Evolutionary conservation across 1,284 basidiomycete species (phyloP), one percentile per base, ranked within the genome.

Genomic region (Kalmanozyma brasiliensis): DNA sequence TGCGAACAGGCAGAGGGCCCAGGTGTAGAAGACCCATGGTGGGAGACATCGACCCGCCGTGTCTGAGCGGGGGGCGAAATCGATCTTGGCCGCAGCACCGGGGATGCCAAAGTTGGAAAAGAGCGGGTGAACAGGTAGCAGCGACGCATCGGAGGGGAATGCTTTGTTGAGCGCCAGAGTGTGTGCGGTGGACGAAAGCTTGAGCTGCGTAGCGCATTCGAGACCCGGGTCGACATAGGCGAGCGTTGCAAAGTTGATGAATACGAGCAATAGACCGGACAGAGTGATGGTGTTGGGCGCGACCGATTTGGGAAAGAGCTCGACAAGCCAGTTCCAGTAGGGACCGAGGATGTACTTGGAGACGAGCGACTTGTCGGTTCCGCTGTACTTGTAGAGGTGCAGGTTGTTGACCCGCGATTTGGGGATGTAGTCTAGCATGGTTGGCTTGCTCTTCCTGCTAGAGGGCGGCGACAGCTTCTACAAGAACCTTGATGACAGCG

Each of bases 261-360:
- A 84, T 57, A 98, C 91, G 60, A 97, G 89, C 32, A 84, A 85
- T 1, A 98, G 87, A 17, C 95, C 95, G 53, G 68, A 74, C 14
- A 80, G 65, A 87, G 84, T 84, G 68, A 84, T 83, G 16, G 81
- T 81, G 74, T 98, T 98, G 4, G 96, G 96, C 0, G 96, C 95
- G 19, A 98, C 85, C 43, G 84, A 89, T 47, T 86, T 85, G 0
- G 95, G 96, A 88, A 94, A 96, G 32, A 94, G 86, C 14, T 89
- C 91, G 46, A 98, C 92, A 68, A 98, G 89, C 90, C 91, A 91
- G 64, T 87, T 94, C 95, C 95, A 98, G 84, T 91, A 98, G 1
- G 92, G 93, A 49, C 89, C 89, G 56, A 98, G 86, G 32, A 97
- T 84, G 83, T 92, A 90, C 81, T 88, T 87, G 37, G 92, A 92